phyloP scores from a whole-genome alignment of 78 protist species.

The Capsaspora owczarzaki region DNA sequence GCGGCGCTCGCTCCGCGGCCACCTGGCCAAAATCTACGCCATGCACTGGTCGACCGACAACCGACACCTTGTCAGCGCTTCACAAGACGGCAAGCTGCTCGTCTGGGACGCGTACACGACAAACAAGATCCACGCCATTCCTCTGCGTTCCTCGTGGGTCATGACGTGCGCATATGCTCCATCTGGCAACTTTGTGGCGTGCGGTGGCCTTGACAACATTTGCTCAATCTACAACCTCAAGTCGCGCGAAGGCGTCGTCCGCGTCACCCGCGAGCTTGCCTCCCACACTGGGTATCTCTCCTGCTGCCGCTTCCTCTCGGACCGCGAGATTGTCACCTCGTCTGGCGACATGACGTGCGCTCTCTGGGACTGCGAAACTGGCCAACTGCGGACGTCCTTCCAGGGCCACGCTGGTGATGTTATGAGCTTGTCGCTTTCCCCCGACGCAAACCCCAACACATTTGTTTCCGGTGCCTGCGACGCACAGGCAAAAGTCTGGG shows the following conservation, averaged over 20 bases:
- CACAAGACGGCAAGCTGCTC: conserved; percentile 91
- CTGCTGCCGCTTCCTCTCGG: conserved; percentile 86
- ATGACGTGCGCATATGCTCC: conserved; percentile 97
- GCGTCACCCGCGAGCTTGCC: conserved; percentile 65
- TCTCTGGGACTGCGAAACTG: conserved; percentile 87
- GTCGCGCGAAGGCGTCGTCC: conserved; percentile 46
- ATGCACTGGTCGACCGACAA: conserved; percentile 86
- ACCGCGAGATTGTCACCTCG: conserved; percentile 68
- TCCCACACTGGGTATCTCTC: conserved; percentile 87
- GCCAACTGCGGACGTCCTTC: conserved; percentile 7
- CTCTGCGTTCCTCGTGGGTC: conserved; percentile 87
- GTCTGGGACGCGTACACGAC: conserved; percentile 87
- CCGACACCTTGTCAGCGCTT: conserved; percentile 78
- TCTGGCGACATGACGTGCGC: conserved; percentile 84
- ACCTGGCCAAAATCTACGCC: conserved; percentile 89
- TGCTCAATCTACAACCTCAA: conserved; percentile 80
- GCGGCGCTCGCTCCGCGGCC: conserved; percentile 78
- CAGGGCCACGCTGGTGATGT: conserved; percentile 90
- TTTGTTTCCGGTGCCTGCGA: conserved; percentile 89
- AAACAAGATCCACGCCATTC: conserved; percentile 73
- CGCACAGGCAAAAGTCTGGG: conserved; percentile 83
- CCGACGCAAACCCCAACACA: conserved; percentile 56
- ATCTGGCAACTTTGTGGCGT: conserved; percentile 76
- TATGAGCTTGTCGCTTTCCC: conserved; percentile 40
- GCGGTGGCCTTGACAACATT: conserved; percentile 94